These are phyloP conservation scores for Tolypocladium album DNA, from an alignment of 2,329 filamentous ascomycete species.

Conservation along the genomic window DNA sequence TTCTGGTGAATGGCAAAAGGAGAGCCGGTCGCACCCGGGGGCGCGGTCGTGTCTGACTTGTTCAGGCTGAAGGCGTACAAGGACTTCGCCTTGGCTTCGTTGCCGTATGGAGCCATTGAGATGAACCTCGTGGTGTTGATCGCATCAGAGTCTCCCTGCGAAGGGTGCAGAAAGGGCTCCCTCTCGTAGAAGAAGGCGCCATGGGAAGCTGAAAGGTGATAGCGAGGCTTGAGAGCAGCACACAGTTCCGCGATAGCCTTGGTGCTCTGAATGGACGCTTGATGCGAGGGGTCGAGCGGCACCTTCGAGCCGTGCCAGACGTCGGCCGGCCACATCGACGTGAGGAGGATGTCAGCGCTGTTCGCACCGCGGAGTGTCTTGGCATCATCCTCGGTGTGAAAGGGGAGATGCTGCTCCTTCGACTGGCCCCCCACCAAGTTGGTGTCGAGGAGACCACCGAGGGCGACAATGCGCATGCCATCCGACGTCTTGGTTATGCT, in stretches of 20 bases:
- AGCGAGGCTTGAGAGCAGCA: slow-evolving; percentile 72
- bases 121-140: slow-evolving; percentile 76
- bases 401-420: slow-evolving; percentile 64
- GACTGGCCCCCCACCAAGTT: slow-evolving; percentile 51
- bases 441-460: slow-evolving; percentile 64
- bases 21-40: slow-evolving; percentile 62
- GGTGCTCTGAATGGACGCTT: slow-evolving; percentile 41
- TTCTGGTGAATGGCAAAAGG: slow-evolving; percentile 51
- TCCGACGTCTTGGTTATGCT: slow-evolving; percentile 83
- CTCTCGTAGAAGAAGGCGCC: slow-evolving; percentile 69
- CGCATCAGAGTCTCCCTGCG: slow-evolving; percentile 32
- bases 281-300: slow-evolving; percentile 40
- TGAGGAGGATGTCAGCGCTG: slow-evolving; percentile 76
- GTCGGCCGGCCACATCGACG: slow-evolving; percentile 71
- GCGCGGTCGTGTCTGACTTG: slow-evolving; percentile 51
- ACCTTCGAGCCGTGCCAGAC: slow-evolving; percentile 61
- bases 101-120: slow-evolving; percentile 71
- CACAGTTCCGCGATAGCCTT: slow-evolving; percentile 70
- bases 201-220: slow-evolving; percentile 70
- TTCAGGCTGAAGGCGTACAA: slow-evolving; percentile 72
- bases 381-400: slow-evolving; percentile 68
- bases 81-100: slow-evolving; percentile 65
- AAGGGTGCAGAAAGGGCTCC: slow-evolving; percentile 76
- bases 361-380: slow-evolving; percentile 66
- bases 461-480: slow-evolving; percentile 73